Evolutionary conservation across 108 stramenopile species (phyloP).

Genomic region (Fragilaria radians): DNA sequence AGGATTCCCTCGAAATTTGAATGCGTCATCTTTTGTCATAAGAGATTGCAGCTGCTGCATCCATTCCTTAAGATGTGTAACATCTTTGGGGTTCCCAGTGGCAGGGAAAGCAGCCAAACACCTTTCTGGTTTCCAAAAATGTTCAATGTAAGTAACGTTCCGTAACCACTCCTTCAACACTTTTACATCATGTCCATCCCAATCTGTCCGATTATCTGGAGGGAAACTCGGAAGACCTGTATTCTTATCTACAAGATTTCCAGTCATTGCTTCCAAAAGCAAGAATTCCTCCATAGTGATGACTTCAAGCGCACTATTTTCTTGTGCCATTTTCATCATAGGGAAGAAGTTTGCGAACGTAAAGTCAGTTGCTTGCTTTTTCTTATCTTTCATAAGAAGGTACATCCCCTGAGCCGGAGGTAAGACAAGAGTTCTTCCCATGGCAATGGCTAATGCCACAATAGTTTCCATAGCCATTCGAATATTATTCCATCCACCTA

Average conservation of each 20-base stretch:
- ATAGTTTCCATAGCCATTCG: constrained; percentile 68
- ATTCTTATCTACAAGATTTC: constrained; percentile 31
- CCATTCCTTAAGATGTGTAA: constrained; percentile 27
- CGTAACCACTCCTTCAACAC: constrained; percentile 46
- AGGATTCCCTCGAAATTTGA: constrained; percentile 6
- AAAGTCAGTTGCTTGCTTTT: constrained; percentile 32
- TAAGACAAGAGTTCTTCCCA: constrained; percentile 86
- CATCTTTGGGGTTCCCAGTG: constrained; percentile 33
- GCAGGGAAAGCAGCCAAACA: constrained; percentile 64
- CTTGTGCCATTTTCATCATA: constrained; percentile 44
- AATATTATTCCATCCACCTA: constrained; percentile 17
- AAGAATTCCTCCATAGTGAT: constrained; percentile 79
- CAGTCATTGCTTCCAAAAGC: constrained; percentile 51
- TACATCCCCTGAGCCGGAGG: constrained; percentile 86
- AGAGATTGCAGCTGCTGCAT: background rate
- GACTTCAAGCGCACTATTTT: constrained; percentile 50
- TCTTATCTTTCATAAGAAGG: constrained; percentile 38
- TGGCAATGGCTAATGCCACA: constrained; percentile 76
- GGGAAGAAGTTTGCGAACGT: constrained; percentile 75
- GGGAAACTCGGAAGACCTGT: constrained; percentile 38
- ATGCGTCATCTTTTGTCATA: background rate
- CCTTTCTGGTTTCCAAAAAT: constrained; percentile 28
- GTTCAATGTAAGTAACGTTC: constrained; percentile 29
- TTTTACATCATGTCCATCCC: constrained; percentile 45
- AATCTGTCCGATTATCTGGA: constrained; percentile 51